A percentile compares a stretch with the other conserved stretches of the same genome.
phyloP scores from a whole-genome alignment of 116 monocot species.

The Iris pallida region DNA sequence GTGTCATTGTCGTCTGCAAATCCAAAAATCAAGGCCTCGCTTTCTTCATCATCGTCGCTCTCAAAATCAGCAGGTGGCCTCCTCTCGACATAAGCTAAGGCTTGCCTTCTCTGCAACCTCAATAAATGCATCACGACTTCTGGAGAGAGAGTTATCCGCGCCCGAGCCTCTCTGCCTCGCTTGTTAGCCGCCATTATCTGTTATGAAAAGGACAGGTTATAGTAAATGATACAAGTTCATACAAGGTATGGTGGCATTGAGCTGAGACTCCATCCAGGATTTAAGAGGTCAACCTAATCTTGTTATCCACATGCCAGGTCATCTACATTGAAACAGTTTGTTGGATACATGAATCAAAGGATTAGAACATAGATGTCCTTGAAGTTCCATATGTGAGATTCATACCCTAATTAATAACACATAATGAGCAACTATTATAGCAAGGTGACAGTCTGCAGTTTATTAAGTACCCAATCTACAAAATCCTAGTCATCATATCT shows the following conservation, averaged over 20 bases:
- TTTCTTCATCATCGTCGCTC: conserved; percentile 37
- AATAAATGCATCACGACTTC: conserved; percentile 76
- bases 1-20: conserved; percentile 12
- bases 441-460: too few species aligned
- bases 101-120: conserved; percentile 63
- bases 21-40: conserved; percentile 24
- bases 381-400: too few species aligned
- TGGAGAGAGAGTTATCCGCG: conserved; percentile 38
- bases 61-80: conserved; percentile 19
- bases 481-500: too few species aligned
- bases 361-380: too few species aligned
- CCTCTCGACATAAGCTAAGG: conserved; percentile 30
- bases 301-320: not conserved
- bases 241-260: not conserved
- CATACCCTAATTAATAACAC: too few species aligned
- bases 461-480: too few species aligned
- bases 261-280: not conserved
- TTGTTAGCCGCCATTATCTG: conserved; percentile 61
- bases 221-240: not conserved
- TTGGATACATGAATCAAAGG: too few species aligned
- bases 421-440: too few species aligned
- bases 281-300: not conserved
- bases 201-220: not conserved
- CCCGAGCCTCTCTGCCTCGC: conserved; percentile 45
- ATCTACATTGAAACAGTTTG: not conserved